Percentiles rank a stretch among this genome's conserved stretches.
Evolutionary conservation across 2,329 filamentous ascomycete genomes (phyloP).

Genomic region (Cercospora sp.): DNA sequence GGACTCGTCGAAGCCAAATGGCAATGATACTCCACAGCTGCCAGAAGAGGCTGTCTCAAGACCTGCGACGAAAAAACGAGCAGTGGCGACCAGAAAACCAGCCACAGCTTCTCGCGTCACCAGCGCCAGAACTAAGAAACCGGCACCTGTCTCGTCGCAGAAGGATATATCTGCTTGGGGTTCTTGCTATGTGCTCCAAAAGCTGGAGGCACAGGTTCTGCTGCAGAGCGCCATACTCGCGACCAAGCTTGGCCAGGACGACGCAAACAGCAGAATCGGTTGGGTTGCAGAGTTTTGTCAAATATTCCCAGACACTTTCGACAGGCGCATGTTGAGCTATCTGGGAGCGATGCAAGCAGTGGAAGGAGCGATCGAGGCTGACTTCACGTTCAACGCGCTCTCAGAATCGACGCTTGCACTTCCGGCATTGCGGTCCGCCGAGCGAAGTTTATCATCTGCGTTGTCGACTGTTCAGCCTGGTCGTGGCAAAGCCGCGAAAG

Average conservation of each 20-base stretch:
- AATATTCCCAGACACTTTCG: constrained; percentile 12
- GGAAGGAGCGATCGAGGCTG: constrained; percentile 58
- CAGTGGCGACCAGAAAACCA: not conserved
- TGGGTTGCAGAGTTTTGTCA: constrained; percentile 9
- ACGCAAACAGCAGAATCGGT: not conserved
- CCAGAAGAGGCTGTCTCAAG: not conserved
- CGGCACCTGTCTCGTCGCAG: not conserved
- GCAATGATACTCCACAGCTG: not conserved
- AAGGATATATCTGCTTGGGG: constrained; percentile 7
- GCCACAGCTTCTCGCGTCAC: not conserved
- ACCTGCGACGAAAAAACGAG: not conserved
- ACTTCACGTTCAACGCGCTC: constrained; percentile 47
- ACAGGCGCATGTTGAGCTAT: constrained; percentile 18
- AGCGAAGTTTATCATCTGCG: constrained; percentile 3
- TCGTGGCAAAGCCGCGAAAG: constrained; percentile 4
- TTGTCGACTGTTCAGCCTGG: not conserved
- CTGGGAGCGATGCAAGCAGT: constrained; percentile 18
- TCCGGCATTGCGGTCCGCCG: constrained; percentile 58
- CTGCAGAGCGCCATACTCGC: constrained; percentile 17
- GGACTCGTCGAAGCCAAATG: not conserved
- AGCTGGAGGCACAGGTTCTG: constrained; percentile 14
- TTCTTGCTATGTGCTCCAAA: constrained; percentile 20
- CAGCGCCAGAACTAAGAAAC: not conserved
- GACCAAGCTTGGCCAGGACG: constrained; percentile 7
- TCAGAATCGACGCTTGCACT: constrained; percentile 91